phyloP scores from a whole-genome alignment of 1,139 yeast species.

The Geotrichum citri-aurantii region DNA sequence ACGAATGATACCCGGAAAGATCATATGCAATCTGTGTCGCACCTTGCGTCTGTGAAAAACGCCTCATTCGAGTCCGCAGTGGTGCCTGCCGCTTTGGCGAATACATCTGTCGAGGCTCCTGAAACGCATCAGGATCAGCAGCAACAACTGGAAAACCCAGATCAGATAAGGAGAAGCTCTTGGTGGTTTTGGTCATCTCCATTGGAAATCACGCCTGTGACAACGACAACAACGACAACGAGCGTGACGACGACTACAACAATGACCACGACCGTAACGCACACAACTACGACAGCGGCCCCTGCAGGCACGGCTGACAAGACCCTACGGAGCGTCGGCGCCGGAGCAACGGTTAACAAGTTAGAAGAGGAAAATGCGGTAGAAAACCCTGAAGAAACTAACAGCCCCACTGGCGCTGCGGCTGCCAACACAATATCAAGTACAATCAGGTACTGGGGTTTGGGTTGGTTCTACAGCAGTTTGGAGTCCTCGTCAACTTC shows the following conservation, averaged over 20 bases:
- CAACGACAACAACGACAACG: neutral
- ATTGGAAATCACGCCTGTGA: neutral
- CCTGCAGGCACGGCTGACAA: neutral
- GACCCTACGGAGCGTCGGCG: neutral
- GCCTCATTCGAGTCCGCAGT: neutral
- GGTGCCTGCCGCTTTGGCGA: neutral
- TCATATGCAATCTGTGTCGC: neutral
- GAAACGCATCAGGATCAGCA: neutral
- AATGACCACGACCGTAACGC: slow-evolving; percentile 2
- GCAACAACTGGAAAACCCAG: neutral
- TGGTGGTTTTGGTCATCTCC: slow-evolving; percentile 1
- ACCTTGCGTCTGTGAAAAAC: neutral
- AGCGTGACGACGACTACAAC: slow-evolving; percentile 6
- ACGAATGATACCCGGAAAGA: neutral
- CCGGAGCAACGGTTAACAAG: neutral
- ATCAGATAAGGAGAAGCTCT: neutral
- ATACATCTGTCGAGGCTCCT: neutral
- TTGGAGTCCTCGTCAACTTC: neutral
- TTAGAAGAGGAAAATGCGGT: neutral
- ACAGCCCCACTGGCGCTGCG: neutral
- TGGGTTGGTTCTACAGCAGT: slow-evolving; percentile 6
- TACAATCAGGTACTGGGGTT: neutral
- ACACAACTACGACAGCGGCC: neutral
- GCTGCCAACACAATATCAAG: neutral
- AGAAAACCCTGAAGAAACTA: neutral